Percentiles rank a stretch among this genome's conserved stretches.
phyloP scores from a whole-genome alignment of 176 grass and related monocot genomes.

The Saccharum spontaneum region DNA sequence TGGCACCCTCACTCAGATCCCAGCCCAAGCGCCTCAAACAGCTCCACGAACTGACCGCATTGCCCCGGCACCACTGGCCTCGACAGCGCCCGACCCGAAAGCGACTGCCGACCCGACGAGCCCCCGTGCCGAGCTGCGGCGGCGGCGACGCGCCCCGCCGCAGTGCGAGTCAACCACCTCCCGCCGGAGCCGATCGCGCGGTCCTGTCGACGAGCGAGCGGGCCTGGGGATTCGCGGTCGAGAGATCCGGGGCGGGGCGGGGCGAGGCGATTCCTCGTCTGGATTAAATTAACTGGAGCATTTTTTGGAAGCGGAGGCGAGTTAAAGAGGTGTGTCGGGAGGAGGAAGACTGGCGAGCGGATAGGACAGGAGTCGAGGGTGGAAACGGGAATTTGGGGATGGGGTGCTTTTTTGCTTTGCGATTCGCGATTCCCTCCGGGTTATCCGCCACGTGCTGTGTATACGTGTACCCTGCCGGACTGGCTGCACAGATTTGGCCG shows the following conservation, averaged over 20 bases:
- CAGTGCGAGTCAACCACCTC: neutral
- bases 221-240: neutral
- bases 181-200: neutral
- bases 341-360: neutral
- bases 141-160: neutral
- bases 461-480: no score
- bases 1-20: slow-evolving; percentile 17
- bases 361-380: neutral
- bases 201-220: neutral
- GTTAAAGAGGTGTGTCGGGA: slow-evolving; percentile 29
- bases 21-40: slow-evolving; percentile 14
- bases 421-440: neutral
- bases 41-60: neutral
- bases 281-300: slow-evolving; percentile 19
- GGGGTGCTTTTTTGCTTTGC: neutral
- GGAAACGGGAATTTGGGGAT: neutral
- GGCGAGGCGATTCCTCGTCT: slow-evolving; percentile 6
- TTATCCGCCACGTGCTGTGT: neutral
- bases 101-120: neutral
- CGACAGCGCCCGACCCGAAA: neutral
- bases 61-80: neutral
- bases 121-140: neutral
- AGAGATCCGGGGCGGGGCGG: slow-evolving; percentile 21
- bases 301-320: slow-evolving; percentile 33
- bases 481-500: neutral